phyloP scores from a whole-genome alignment of 305 asterid species.

The Fraxinus platypoda region DNA sequence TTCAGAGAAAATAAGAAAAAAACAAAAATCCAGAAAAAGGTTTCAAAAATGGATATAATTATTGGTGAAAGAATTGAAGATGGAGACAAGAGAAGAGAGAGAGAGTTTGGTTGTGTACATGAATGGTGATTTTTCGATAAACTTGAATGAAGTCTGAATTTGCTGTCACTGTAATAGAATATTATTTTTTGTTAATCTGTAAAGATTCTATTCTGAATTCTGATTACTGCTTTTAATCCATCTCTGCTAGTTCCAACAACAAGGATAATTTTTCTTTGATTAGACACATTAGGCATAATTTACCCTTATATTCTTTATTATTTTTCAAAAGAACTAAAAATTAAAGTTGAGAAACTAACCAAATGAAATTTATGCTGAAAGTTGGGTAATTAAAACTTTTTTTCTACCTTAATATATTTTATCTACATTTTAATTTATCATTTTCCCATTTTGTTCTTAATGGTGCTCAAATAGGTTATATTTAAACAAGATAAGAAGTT shows the following conservation, averaged over 20 bases:
- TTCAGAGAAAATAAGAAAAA: neutral
- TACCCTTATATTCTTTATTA: too few species aligned
- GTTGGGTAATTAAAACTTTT: too few species aligned
- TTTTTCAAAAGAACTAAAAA: too few species aligned
- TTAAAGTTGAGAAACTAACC: too few species aligned
- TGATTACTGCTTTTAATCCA: neutral
- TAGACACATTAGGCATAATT: too few species aligned
- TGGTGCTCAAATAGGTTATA: too few species aligned
- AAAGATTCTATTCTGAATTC: neutral
- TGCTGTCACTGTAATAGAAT: neutral
- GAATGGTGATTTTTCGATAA: neutral
- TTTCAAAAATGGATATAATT: neutral
- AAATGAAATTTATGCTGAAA: too few species aligned
- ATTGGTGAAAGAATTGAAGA: neutral
- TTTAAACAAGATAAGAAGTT: too few species aligned
- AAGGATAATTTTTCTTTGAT: too few species aligned
- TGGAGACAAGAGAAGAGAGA: neutral
- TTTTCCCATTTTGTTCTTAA: too few species aligned
- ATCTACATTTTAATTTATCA: too few species aligned
- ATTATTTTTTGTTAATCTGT: neutral
- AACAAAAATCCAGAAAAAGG: neutral
- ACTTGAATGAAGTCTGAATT: neutral
- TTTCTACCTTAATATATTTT: too few species aligned
- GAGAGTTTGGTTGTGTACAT: neutral
- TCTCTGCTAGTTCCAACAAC: neutral